Evolutionary conservation across 768 basidiomycete genomes (phyloP).

Genomic region (Glaciozyma martinii): DNA sequence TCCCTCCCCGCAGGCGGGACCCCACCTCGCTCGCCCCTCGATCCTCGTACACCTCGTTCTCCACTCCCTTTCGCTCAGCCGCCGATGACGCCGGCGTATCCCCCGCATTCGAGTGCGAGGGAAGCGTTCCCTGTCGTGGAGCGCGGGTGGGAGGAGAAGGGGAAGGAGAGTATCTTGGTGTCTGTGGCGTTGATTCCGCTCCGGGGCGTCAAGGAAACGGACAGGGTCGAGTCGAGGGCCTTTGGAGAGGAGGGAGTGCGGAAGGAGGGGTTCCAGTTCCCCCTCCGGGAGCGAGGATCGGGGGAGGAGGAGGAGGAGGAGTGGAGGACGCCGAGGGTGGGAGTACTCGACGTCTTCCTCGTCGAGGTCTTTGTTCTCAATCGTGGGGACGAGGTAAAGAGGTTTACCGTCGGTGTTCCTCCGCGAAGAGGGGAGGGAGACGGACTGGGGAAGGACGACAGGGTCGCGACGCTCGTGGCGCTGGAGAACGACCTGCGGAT

Average conservation of each 20-base stretch:
- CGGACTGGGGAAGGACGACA: background rate
- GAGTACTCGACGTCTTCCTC: conserved; percentile 26
- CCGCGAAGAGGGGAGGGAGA: background rate
- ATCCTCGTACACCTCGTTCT: background rate
- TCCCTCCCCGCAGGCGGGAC: conserved; percentile 5
- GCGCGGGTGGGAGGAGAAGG: background rate
- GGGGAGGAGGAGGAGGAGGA: no score
- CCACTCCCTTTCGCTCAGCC: background rate
- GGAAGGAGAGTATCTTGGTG: conserved; percentile 1
- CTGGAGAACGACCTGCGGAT: conserved; percentile 28
- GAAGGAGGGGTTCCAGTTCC: background rate
- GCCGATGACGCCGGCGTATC: background rate
- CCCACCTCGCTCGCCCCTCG: background rate
- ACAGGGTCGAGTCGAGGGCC: background rate
- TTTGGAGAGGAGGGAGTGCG: background rate
- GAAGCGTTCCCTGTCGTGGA: background rate
- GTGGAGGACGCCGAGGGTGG: conserved; percentile 15
- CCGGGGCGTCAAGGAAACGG: background rate
- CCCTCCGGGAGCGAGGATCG: background rate
- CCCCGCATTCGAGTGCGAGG: background rate
- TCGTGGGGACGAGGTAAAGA: conserved; percentile 4
- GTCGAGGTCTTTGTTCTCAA: conserved; percentile 25
- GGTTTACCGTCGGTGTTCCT: conserved; percentile 14
- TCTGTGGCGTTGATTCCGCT: conserved; percentile 26
- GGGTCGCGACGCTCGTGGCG: conserved; percentile 7